Evolutionary conservation across 768 basidiomycete genomes (phyloP), one percentile per base, ranked within the genome.

Genomic region (Mrakia blollopis): DNA sequence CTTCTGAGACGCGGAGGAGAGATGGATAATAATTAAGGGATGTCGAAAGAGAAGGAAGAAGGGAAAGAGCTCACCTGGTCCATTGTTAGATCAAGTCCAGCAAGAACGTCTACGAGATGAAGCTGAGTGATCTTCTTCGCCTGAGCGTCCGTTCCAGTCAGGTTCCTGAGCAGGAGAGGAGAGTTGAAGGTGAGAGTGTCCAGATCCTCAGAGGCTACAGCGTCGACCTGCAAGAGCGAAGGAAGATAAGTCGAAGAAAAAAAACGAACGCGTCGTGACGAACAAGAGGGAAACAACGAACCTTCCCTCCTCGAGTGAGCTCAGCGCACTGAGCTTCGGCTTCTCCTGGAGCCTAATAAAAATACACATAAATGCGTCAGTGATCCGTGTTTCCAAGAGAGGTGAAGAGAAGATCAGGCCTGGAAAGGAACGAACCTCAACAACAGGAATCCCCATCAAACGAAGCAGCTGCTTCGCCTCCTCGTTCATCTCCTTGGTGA

Each of bases 251-350:
- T 44, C 44, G 62, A 23, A 44, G 0, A 21, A 28, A 3, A n/a
- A 16, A 28, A 1, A 67, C 10, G 44, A 30, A 30, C n/a, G 25
- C 14, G 28, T 54, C 11, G 41, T 21, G 68, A 69, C 1, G n/a
- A 30, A 21, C 13, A 41, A 41, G 44, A 5, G 25, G 68, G 9
- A 30, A n/a, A n/a, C n/a, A n/a, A 65, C 78, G 80, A 73, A 91
- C 95, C 86, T 94, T 93, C 74, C 93, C 94, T 28, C 93, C 94
- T 44, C 93, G 89, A n/a, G 94, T 94, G 2, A 99, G 88, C 83
- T 98, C 97, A 10, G 97, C 97, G 80, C 97, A 99, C 82, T 99
- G 97, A 2, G 97, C 97, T 83, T 99, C 97, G 9, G 97, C 97
- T 85, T 99, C 97, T 72, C 93, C 95, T 0, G 97, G 97, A 32